Evolutionary conservation across 2,329 filamentous ascomycete species (phyloP).

Genomic region (Alternaria burnsii): DNA sequence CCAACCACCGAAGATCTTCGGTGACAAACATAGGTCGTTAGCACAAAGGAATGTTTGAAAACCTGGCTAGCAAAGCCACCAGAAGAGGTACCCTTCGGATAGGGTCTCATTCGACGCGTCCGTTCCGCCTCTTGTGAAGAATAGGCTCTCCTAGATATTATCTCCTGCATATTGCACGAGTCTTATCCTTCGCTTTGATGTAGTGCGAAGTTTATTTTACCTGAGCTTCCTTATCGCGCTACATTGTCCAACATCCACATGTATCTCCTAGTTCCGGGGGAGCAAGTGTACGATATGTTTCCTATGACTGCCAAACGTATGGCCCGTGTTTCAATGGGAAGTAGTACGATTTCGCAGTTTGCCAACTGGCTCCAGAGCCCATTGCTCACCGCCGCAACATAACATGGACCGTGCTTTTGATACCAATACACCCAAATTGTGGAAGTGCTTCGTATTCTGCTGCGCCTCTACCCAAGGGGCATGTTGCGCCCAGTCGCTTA

Average conservation of each 20-base stretch:
- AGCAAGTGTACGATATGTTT: neutral
- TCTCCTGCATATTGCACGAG: neutral
- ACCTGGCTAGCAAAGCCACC: slow-evolving; percentile 2
- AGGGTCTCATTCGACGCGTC: neutral
- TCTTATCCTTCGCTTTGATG: neutral
- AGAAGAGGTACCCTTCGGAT: neutral
- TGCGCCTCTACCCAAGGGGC: neutral
- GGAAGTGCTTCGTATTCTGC: neutral
- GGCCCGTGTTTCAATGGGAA: neutral
- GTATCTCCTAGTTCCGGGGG: neutral
- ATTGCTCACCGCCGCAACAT: neutral
- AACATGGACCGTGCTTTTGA: neutral
- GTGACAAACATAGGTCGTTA: neutral
- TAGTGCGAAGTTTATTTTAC: neutral
- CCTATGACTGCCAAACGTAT: neutral
- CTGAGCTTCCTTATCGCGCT: neutral
- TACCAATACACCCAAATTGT: neutral
- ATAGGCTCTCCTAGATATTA: neutral
- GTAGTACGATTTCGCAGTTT: neutral
- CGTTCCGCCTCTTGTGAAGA: neutral
- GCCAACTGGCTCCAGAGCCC: neutral
- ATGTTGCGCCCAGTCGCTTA: neutral
- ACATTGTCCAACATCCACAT: neutral
- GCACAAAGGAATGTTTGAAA: neutral
- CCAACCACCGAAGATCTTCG: slow-evolving; percentile 11